These are phyloP conservation scores for Groenewaldozyma auringiensis DNA, from an alignment of 1,139 yeast species.

Conservation along the genomic window DNA sequence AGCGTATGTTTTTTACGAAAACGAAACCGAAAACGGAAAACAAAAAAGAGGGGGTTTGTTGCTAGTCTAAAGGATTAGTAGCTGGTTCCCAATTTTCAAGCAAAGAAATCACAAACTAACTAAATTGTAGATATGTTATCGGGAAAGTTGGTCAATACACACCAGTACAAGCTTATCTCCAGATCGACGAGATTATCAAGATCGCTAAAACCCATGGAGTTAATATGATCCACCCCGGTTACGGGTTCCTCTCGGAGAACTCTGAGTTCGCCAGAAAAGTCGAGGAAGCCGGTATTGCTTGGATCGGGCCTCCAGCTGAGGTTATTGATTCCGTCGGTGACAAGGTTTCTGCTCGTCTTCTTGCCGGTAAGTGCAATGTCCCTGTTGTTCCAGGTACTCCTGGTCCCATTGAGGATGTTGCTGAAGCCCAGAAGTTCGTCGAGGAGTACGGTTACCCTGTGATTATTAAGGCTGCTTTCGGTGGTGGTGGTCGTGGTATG, in stretches of 20 bases:
- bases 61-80: too few relatives aligned
- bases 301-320: conserved; percentile 89
- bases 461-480: conserved; percentile 96
- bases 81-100: too few relatives aligned
- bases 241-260: conserved; percentile 92
- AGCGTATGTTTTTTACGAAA: conserved; percentile 25
- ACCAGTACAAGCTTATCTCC: conserved; percentile 95
- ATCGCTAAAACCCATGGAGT: conserved; percentile 86
- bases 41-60: background rate
- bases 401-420: conserved; percentile 81
- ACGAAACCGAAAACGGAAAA: background rate
- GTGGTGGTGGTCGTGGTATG: conserved; percentile 99
- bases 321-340: conserved; percentile 98
- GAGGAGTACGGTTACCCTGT: conserved; percentile 86
- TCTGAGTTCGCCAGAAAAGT: conserved; percentile 91
- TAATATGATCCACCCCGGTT: conserved; percentile 98
- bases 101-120: too few relatives aligned
- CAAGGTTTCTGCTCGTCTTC: conserved; percentile 85
- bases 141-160: conserved; percentile 85
- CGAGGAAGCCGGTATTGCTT: conserved; percentile 81
- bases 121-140: conserved; percentile 57
- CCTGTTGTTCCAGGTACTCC: conserved; percentile 98
- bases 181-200: conserved; percentile 86
- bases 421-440: conserved; percentile 74
- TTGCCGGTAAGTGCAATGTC: conserved; percentile 75